Conservation (phyloP, 805 yeast genomes). For the Suhomyces pyralidae region DNA sequence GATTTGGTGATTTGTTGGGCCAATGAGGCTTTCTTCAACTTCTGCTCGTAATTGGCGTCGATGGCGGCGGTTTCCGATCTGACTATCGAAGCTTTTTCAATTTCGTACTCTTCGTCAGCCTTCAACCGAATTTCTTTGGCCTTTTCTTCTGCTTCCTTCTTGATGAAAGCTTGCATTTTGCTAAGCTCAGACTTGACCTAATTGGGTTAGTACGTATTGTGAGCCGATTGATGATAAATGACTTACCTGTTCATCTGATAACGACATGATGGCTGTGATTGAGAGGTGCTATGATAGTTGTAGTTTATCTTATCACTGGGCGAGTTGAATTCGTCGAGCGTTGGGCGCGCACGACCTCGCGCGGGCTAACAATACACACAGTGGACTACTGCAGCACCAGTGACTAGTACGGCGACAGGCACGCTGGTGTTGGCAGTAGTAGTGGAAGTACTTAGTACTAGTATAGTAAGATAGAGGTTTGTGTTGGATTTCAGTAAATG, state of each 20-base stretch:
- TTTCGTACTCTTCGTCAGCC: conserved; percentile 98
- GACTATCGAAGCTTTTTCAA: conserved; percentile 93
- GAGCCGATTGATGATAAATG: neutral
- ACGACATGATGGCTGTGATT: conserved; percentile 20
- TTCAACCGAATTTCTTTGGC: conserved; percentile 93
- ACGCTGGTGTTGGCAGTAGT: too few species aligned
- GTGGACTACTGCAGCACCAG: neutral
- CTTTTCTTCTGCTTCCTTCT: conserved; percentile 98
- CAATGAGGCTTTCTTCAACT: conserved; percentile 85
- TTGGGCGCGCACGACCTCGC: conserved; percentile 8
- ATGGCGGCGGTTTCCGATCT: conserved; percentile 88
- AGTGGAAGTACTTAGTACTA: too few species aligned
- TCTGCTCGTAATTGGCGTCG: conserved; percentile 74
- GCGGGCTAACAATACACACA: neutral
- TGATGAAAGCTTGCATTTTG: conserved; percentile 98
- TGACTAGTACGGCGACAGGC: neutral
- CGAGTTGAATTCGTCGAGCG: conserved; percentile 2
- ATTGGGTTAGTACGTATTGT: conserved; percentile 6
- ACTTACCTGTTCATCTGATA: conserved; percentile 32
- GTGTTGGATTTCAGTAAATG: neutral
- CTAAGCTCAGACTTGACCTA: conserved; percentile 92
- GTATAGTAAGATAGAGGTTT: too few species aligned
- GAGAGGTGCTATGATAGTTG: conserved; percentile 4
- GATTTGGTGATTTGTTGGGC: conserved; percentile 95
- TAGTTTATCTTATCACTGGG: conserved; percentile 8